A percentile compares a stretch with the other conserved stretches of the same genome.
Evolutionary conservation across 1,284 basidiomycete species (phyloP).

Genomic region (Tremellales sp.): DNA sequence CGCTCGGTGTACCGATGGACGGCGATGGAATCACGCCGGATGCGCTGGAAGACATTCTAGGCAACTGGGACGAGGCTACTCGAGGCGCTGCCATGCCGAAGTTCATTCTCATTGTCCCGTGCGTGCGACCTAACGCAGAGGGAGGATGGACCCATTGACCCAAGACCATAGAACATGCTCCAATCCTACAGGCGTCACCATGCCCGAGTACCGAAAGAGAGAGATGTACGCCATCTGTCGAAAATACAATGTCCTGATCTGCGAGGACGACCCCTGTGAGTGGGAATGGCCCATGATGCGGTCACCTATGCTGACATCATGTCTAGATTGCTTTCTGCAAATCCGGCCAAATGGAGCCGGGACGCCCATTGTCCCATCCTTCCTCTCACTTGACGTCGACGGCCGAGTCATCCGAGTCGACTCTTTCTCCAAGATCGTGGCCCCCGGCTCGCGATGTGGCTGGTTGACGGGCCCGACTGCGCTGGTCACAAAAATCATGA

Average conservation of each 20-base stretch:
- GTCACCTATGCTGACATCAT: constrained; percentile 53
- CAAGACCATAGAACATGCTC: constrained; percentile 57
- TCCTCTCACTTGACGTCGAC: constrained; percentile 60
- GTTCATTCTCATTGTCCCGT: constrained; percentile 40
- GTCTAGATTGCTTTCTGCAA: constrained; percentile 46
- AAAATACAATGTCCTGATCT: constrained; percentile 65
- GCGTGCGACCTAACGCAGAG: constrained; percentile 3
- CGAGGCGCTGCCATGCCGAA: constrained; percentile 56
- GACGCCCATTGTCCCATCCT: constrained; percentile 27
- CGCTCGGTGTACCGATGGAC: constrained; percentile 65
- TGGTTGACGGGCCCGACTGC: constrained; percentile 58
- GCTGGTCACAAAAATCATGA: constrained; percentile 34
- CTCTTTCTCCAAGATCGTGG: constrained; percentile 76
- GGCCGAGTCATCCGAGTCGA: constrained; percentile 74
- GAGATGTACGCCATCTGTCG: constrained; percentile 71
- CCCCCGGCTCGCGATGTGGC: constrained; percentile 67
- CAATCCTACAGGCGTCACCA: constrained; percentile 72
- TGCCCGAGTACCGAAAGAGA: constrained; percentile 60
- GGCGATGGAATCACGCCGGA: constrained; percentile 61
- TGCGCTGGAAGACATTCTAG: constrained; percentile 58
- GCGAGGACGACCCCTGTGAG: constrained; percentile 68
- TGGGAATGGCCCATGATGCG: constrained; percentile 57
- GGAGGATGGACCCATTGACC: constrained; percentile 50
- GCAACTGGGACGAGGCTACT: constrained; percentile 60
- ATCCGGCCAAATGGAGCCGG: constrained; percentile 47